Conservation (phyloP, 495 filamentous ascomycete genomes). For the Tuber indicum region DNA sequence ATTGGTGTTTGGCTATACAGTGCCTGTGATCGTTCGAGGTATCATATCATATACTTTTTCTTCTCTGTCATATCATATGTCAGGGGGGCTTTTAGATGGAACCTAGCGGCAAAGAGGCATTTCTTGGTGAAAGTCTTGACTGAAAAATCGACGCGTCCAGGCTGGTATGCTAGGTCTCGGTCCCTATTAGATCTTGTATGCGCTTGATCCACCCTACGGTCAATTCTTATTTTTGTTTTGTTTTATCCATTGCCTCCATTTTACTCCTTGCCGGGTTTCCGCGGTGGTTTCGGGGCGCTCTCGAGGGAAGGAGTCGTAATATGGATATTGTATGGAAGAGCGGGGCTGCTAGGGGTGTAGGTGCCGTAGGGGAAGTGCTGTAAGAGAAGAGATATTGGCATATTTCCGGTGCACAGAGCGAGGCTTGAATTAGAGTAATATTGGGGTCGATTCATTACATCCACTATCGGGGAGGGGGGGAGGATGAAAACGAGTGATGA, state of each 20-base stretch:
- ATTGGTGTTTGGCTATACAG: neutral
- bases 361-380: neutral
- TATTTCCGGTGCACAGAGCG: too few relatives aligned
- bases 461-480: neutral
- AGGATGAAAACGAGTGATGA: neutral
- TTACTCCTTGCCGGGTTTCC: neutral
- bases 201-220: neutral
- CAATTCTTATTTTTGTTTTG: neutral
- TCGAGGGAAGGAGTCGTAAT: too few relatives aligned
- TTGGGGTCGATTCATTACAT: neutral
- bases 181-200: neutral
- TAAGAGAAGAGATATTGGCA: neutral
- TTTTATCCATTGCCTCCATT: neutral
- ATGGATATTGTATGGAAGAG: neutral
- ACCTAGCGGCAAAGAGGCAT: neutral
- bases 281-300: neutral
- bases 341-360: neutral
- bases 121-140: neutral
- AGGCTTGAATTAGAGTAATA: neutral
- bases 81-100: too few relatives aligned
- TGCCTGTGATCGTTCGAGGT: neutral
- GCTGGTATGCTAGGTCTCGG: neutral
- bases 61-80: too few relatives aligned
- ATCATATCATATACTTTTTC: too few relatives aligned
- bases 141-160: neutral